Percentiles rank a stretch among this genome's conserved stretches.
Conservation (phyloP, 352 stramenopile species). For the Pythium rishiriense region DNA sequence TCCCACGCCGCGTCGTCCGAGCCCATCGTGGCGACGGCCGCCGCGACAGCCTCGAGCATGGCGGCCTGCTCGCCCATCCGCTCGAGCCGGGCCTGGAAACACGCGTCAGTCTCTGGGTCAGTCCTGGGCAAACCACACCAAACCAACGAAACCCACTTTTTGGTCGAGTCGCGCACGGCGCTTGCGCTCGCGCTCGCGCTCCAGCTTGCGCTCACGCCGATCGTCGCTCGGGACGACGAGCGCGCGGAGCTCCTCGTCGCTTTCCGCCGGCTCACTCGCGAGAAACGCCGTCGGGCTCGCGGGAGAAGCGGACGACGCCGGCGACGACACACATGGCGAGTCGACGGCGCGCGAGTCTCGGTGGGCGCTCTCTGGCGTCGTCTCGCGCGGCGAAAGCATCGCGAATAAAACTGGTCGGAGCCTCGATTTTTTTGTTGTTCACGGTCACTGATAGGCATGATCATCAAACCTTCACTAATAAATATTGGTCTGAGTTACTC, state of each 20-base stretch:
- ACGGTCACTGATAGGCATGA: too few species aligned
- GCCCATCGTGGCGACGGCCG: slow-evolving; percentile 1
- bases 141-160: slow-evolving; percentile 2
- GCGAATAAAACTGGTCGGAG: too few species aligned
- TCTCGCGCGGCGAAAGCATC: too few species aligned
- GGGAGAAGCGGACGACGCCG: too few species aligned
- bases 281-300: slow-evolving; percentile 7
- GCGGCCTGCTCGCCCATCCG: slow-evolving; percentile 8
- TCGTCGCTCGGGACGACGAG: not conserved
- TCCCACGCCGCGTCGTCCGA: slow-evolving; percentile 18
- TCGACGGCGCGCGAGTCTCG: too few species aligned
- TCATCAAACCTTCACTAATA: too few species aligned
- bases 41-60: slow-evolving; percentile 8
- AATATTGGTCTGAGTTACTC: too few species aligned
- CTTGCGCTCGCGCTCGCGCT: slow-evolving; percentile 13
- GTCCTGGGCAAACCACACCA: not conserved
- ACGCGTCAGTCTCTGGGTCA: too few species aligned
- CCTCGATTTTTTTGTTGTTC: too few species aligned
- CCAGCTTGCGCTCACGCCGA: not conserved
- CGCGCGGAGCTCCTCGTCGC: not conserved
- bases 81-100: not conserved
- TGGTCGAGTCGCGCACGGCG: slow-evolving; percentile 1
- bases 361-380: too few species aligned
- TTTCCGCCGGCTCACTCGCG: not conserved
- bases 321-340: too few species aligned